phyloP scores from a whole-genome alignment of 176 grass and related monocot genomes.

The Chrysopogon serrulatus region DNA sequence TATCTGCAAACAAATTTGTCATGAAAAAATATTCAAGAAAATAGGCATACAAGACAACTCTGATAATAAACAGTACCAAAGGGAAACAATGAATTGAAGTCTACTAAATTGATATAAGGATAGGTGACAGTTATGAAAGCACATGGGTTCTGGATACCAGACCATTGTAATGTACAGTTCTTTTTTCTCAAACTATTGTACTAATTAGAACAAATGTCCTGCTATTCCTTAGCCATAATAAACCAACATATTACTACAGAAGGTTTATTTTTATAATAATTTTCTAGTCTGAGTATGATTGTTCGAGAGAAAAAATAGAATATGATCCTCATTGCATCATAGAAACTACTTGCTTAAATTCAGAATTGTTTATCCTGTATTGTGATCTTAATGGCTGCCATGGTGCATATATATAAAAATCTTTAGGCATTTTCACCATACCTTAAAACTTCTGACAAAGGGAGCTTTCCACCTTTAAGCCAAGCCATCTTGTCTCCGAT shows the following conservation, averaged over 20 bases:
- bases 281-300: background rate
- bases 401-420: background rate
- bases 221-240: background rate
- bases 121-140: background rate
- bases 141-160: background rate
- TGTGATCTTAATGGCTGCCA: background rate
- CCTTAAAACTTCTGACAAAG: constrained; percentile 90
- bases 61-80: constrained; percentile 7
- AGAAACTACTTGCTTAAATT: background rate
- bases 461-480: constrained; percentile 80
- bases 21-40: constrained; percentile 7
- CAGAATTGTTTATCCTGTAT: background rate
- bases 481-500: constrained; percentile 84
- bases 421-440: background rate
- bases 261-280: background rate
- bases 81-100: background rate
- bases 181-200: too few species aligned
- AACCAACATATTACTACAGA: background rate
- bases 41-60: background rate
- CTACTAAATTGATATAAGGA: background rate
- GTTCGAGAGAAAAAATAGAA: background rate
- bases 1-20: constrained; percentile 48
- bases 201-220: background rate
- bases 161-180: too few species aligned
- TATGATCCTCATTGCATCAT: background rate